Evolutionary conservation across 2,329 filamentous ascomycete genomes (phyloP), one percentile per base, ranked within the genome.

Genomic region (Boeremia lycopersici): DNA sequence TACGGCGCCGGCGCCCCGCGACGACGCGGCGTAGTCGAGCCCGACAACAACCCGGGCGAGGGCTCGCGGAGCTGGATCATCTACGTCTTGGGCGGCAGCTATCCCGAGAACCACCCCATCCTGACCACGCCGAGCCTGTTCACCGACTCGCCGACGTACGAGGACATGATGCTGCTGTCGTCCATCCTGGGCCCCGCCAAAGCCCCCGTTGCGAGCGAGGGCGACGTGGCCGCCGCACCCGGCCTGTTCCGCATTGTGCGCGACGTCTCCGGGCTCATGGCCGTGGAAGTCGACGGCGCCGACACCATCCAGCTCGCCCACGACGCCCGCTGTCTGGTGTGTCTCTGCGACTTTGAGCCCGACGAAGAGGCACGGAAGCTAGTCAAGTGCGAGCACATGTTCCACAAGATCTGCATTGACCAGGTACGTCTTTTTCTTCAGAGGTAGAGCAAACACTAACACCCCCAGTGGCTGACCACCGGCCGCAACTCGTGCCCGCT

Each of bases 81-180:
- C 48, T 89, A 89, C 67, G 86, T 89, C 8, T 82, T 89, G 46
- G 86, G 86, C 39, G 87, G 86, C 36, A 88, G 86, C 61, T 84
- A 89, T 48, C 86, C 87, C 1, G 86, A 89, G 63, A 87, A 88
- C 61, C 86, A 89, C 68, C 87, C 86, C 19, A 87, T 88, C 19
- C 82, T 89, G 57, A 87, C 86, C 7, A 88, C 87, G 17, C 87
- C 86, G 11, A 88, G 86, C 62, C 77, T 89, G 10, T 89, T 89
- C 69, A 89, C 86, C 15, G 86, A 89, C 73, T 86, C 86, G 46
- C 86, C 86, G 2, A 88, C 86, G 1, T 89, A 89, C 65, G 86
- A 89, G 72, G 86, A 89, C 62, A 89, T 89, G 86, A 83, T 89
- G 69, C 76, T 89, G 39, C 78, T 89, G 4, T 88, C 86, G 11